Conservation (phyloP, 1,284 basidiomycete species). For the Boletus sp. region DNA sequence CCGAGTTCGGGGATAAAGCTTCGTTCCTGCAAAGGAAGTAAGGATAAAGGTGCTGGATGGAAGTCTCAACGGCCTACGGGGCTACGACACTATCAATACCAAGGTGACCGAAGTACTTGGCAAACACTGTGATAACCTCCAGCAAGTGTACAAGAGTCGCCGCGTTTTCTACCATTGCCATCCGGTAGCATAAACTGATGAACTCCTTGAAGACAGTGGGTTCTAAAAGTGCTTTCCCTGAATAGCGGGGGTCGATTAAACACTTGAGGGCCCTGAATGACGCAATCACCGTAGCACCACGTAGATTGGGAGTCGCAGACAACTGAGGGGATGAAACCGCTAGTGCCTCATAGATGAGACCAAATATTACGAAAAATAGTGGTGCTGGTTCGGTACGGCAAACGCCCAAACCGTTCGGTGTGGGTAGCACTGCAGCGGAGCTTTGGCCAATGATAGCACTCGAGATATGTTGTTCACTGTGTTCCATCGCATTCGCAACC, state of each 20-base stretch:
- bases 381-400: constrained; percentile 68
- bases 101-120: constrained; percentile 47
- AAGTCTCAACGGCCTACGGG: constrained; percentile 16
- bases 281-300: constrained; percentile 57
- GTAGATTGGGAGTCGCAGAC: constrained; percentile 37
- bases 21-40: constrained; percentile 31
- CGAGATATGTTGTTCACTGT: constrained; percentile 63
- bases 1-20: constrained; percentile 43
- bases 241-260: constrained; percentile 75
- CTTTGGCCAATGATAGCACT: constrained; percentile 78
- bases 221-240: constrained; percentile 78
- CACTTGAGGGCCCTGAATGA: constrained; percentile 77
- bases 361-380: constrained; percentile 89
- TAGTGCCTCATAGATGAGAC: constrained; percentile 88
- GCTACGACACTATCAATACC: constrained; percentile 25
- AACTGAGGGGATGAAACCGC: constrained; percentile 64
- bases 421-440: constrained; percentile 19
- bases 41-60: background rate
- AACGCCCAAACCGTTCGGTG: constrained; percentile 23
- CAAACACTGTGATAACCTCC: constrained; percentile 67
- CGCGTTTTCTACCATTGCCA: constrained; percentile 84
- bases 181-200: constrained; percentile 81
- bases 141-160: constrained; percentile 72
- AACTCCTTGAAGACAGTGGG: constrained; percentile 87
- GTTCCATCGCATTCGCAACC: constrained; percentile 76